Percentiles rank a stretch among this genome's conserved stretches.
Conservation (phyloP, 2,329 filamentous ascomycete genomes). For the Diaporthe ampelina region DNA sequence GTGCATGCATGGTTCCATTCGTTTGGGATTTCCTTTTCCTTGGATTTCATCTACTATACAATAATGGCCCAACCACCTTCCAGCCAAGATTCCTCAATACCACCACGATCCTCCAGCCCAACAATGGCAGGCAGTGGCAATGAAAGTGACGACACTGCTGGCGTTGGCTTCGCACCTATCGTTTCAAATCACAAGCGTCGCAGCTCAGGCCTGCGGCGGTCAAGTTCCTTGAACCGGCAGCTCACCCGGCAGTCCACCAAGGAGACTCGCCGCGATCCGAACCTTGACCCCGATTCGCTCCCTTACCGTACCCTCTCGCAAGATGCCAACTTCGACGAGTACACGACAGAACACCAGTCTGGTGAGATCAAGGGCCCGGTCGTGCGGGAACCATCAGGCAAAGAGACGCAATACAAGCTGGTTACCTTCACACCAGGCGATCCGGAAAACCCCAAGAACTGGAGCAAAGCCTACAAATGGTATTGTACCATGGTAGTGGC, state of each 20-base stretch:
- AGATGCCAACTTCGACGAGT: constrained; percentile 75
- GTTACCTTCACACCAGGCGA: constrained; percentile 78
- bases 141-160: constrained; percentile 19
- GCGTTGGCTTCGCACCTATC: constrained; percentile 33
- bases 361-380: constrained; percentile 71
- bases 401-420: constrained; percentile 61
- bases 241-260: constrained; percentile 47
- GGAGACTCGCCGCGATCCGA: constrained; percentile 53
- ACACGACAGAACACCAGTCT: constrained; percentile 70
- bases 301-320: constrained; percentile 75
- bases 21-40: background rate
- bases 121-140: constrained; percentile 29
- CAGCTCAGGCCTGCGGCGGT: constrained; percentile 26
- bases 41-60: background rate
- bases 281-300: constrained; percentile 66
- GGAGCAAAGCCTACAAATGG: constrained; percentile 84
- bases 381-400: constrained; percentile 44
- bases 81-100: background rate
- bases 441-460: constrained; percentile 87
- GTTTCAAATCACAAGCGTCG: constrained; percentile 22
- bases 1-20: constrained; percentile 8
- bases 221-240: constrained; percentile 39
- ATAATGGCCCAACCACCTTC: constrained; percentile 35
- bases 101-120: constrained; percentile 22
- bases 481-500: constrained; percentile 89